Evolutionary conservation across 306 rosid species (phyloP), one percentile per base, ranked within the genome.

Genomic region (Rubus idaeus): DNA sequence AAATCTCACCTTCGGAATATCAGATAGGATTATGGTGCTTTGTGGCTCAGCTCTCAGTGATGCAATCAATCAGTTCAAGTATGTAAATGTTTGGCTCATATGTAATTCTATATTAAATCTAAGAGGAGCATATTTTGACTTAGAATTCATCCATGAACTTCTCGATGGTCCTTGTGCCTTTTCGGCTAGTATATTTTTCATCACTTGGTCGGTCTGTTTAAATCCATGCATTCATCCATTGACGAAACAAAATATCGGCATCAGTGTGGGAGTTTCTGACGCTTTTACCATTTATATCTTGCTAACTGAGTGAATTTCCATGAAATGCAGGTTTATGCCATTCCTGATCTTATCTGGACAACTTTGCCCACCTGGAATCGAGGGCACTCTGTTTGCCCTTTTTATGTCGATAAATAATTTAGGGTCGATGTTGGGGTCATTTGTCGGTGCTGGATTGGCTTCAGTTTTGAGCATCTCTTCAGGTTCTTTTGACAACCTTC

Each of bases 281-380:
- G 65, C 64, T 51, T 57, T 20, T 35, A 44, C 50, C 14, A 11
- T 46, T n/a, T 37, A 14, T 10, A 61, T 30, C 77, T 73, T 41
- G 68, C 61, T 2, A 26, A 49, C 39, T 8, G 30, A 44, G 10
- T n/a, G 16, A 35, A 5, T 58, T 49, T 66, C 39, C 10, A 11
- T 80, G 68, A 85, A 70, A 49, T 86, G 89, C 92, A 92, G 97
- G 91, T 87, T 92, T 70, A 92, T 92, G 93, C 97, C 97, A 11
- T 92, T 92, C 86, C 74, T 92, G 80, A 92, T 89, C 77, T 83
- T 92, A 83, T 92, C 96, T 18, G 97, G 97, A 63, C 88, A 86
- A 47, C 92, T 92, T 70, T 92, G 97, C 77, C 96, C 97, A 62
- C 97, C 97, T 8, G 96, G 97, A 73, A 92, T 92, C 61, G 97